phyloP scores from a whole-genome alignment of 176 grass and related monocot species.

The Oryza coarctata region DNA sequence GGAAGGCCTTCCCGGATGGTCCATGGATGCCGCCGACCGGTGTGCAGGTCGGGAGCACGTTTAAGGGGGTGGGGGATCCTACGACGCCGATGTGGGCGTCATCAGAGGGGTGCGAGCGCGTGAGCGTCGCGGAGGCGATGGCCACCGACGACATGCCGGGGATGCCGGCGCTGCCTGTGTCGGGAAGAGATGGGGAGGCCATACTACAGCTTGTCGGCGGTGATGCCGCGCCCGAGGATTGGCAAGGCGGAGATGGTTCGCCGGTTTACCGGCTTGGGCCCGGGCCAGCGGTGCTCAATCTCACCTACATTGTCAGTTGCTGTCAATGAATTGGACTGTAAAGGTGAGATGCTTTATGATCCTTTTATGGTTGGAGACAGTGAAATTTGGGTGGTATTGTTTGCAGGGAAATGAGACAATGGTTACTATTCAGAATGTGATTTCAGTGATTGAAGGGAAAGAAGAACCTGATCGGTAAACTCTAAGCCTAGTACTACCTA shows the following conservation, averaged over 20 bases:
- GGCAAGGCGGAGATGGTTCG: conserved; percentile 64
- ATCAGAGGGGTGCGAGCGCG: conserved; percentile 65
- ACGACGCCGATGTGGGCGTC: conserved; percentile 80
- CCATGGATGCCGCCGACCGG: conserved; percentile 77
- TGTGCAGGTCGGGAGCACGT: conserved; percentile 76
- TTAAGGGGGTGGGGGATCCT: conserved; percentile 64
- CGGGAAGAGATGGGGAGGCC: conserved; percentile 63
- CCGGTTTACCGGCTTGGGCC: conserved; percentile 66
- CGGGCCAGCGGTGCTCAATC: conserved; percentile 68
- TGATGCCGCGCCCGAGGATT: conserved; percentile 62
- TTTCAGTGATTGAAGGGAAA: conserved; percentile 84
- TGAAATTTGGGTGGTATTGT: not conserved
- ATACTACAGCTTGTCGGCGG: conserved; percentile 60
- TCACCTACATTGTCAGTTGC: conserved; percentile 59
- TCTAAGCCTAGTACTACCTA: not conserved
- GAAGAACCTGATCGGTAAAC: conserved; percentile 82
- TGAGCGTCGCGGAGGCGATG: conserved; percentile 55
- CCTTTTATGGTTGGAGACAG: not conserved
- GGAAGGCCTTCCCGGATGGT: conserved; percentile 60
- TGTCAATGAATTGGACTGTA: not conserved
- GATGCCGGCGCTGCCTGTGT: conserved; percentile 82
- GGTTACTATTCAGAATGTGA: conserved; percentile 81
- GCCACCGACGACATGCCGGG: conserved; percentile 57
- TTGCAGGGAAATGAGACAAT: conserved; percentile 82
- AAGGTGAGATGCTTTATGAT: conserved; percentile 1